Base-by-base conservation (phyloP, 2,329 filamentous ascomycete genomes). In the Fusarium coicis region DNA sequence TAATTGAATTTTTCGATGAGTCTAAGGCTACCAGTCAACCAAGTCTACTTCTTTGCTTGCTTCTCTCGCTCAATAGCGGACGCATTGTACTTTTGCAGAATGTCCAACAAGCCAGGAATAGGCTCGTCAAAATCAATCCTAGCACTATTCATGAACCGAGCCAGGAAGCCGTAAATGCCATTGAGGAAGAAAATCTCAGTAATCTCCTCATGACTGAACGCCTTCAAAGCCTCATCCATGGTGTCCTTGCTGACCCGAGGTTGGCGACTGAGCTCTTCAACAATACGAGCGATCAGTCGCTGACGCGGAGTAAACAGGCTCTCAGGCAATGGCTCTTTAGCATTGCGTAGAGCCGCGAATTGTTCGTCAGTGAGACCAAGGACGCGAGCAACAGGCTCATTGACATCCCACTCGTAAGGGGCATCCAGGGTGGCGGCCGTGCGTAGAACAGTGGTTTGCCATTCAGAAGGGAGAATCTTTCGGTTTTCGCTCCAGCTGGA, bases 341-440 rank as follows among this genome's bases (percentile, higher is more conserved):
- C 5, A 16, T 66, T 57, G 14, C 52, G 64, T 8, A 66, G 59
- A 16, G 64, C 64, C 10, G 37, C 15, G 7, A 63, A 28, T 19
- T 66, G 64, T 37, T 66, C 52, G 2, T 66, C 52, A 3, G 59
- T 43, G 39, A 66, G 56, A 16, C 58, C 64, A 4, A 66, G 56
- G 32, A 66, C 47, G 8, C 46, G 50, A 1, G 64, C 64, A 2
- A 66, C 64, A 57, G 64, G 64, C 32, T 67, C 59, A 7, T 67
- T 63, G 32, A 63, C 64, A 9, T 67, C 64, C 64, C 64, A 67
- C 6, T 67, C 64, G 8, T 67, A 67, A 14, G 59, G 64, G 15
- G 64, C 59, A 7, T 63, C 56, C 12, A 67, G 28, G 1, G 53
- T 57, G 10, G 59, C 64, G 9, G 64, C 59, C 2, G 59, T 67